Base-by-base conservation (phyloP, 2,329 filamentous ascomycete species). In the Chaetomium globosum region DNA sequence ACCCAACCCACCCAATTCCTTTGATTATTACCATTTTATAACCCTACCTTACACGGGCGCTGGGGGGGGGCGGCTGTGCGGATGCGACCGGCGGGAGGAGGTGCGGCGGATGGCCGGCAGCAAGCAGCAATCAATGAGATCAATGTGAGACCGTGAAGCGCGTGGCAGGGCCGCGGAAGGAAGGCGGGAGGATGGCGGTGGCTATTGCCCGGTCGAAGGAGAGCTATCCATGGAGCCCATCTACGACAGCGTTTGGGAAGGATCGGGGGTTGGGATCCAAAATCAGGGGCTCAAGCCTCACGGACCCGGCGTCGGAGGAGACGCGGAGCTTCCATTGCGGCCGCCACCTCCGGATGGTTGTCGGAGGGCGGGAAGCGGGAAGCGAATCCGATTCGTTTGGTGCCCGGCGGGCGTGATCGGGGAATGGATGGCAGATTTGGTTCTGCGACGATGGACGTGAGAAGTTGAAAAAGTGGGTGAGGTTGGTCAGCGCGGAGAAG, bases 211-310 rank as follows among this genome's bases (percentile, higher is more conserved):
- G 36, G 13, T 39, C 36, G 36, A 39, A 19, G 12, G 36, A 39
- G 36, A 39, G 36, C 36, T 16, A 19, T 13, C 36, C 23, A 19
- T n/a, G 46, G 58, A 60, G 30, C 30, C 57, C 3, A 52, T 33
- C 21, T 59, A 59, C 23, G 57, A 46, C 30, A 30, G 30, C 2
- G 57, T 59, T 2, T 59, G 57, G 57, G 57, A 60, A 48, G 58
- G 46, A 6, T 6, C 52, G 30, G 30, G 58, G 30, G 58, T 19
- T 10, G 58, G 43, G 21, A 30, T 60, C 13, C 31, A 60, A 16
- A 43, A 60, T n/a, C 21, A 30, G 48, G 58, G 31, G 4, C 16
- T 60, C n/a, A n/a, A n/a, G n/a, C n/a, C n/a, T 60, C n/a, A 49
- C 52, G 8, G 48, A 46, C 28, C 30, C 30, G 58, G 33, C 31